phyloP scores from a whole-genome alignment of 1,284 basidiomycete genomes.

The Trichosporon inkin region DNA sequence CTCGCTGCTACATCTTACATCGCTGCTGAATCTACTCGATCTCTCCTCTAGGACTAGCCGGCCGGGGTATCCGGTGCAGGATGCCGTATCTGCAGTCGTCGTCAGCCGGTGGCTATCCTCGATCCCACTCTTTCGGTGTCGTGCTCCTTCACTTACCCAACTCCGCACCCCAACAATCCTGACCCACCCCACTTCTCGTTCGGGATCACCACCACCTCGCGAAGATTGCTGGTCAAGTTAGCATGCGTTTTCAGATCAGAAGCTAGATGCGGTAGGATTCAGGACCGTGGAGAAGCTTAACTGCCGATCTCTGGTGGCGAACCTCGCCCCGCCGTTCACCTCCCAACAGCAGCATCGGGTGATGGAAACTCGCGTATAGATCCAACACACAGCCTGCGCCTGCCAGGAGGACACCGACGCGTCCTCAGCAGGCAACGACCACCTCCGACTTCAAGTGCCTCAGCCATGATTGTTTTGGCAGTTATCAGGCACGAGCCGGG shows the following conservation, averaged over 20 bases:
- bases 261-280: background rate
- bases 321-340: no score
- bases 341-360: no score
- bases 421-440: background rate
- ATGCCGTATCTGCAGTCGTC: conserved; percentile 57
- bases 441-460: background rate
- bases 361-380: no score
- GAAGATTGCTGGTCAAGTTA: conserved; percentile 62
- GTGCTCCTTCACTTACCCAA: conserved; percentile 59
- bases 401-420: no score
- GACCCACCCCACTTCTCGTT: conserved; percentile 95
- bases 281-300: no score
- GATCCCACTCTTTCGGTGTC: background rate
- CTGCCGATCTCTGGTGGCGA: no score
- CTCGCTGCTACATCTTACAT: background rate
- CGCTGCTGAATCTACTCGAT: background rate
- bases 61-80: conserved; percentile 77
- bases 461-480: background rate
- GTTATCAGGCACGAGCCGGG: background rate
- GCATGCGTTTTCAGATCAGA: background rate
- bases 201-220: conserved; percentile 86
- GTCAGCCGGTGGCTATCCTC: background rate
- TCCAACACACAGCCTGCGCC: no score
- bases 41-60: conserved; percentile 31
- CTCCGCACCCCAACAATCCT: conserved; percentile 86